Conservation (phyloP, 2,329 filamentous ascomycete species). For the Neocatenulostroma microsporum region DNA sequence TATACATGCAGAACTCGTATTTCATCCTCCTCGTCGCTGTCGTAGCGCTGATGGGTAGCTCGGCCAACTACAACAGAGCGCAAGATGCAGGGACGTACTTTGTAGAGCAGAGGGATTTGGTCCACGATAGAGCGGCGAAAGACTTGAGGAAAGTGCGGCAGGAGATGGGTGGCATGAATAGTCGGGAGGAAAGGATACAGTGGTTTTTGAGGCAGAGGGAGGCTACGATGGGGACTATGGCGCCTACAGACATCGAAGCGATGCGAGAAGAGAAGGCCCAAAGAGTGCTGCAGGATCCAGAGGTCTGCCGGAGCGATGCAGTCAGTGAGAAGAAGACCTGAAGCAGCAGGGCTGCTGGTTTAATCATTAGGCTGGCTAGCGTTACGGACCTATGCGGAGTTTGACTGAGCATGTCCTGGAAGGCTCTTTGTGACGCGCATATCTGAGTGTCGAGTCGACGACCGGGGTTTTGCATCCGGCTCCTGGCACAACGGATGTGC, state of each 20-base stretch:
- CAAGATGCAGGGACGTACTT: conserved; percentile 54
- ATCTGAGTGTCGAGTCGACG: too few relatives aligned
- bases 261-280: conserved; percentile 40
- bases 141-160: conserved; percentile 51
- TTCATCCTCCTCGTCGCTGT: conserved; percentile 68
- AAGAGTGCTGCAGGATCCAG: conserved; percentile 38
- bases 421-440: too few relatives aligned
- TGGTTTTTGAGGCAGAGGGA: conserved; percentile 70
- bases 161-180: conserved; percentile 42
- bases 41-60: conserved; percentile 60
- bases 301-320: conserved; percentile 40
- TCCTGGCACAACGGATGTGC: too few relatives aligned
- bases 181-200: conserved; percentile 54
- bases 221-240: conserved; percentile 35
- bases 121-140: conserved; percentile 59
- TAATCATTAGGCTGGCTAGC: too few relatives aligned
- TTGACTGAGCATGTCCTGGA: too few relatives aligned
- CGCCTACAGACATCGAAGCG: conserved; percentile 32
- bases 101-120: conserved; percentile 57
- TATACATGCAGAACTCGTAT: conserved; percentile 68
- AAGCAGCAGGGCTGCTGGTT: too few relatives aligned
- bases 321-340: conserved; percentile 22
- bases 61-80: conserved; percentile 65
- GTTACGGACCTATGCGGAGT: too few relatives aligned
- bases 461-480: too few relatives aligned